Evolutionary conservation across 139 green algal genomes (phyloP).

Genomic region (Gonium pectorale): DNA sequence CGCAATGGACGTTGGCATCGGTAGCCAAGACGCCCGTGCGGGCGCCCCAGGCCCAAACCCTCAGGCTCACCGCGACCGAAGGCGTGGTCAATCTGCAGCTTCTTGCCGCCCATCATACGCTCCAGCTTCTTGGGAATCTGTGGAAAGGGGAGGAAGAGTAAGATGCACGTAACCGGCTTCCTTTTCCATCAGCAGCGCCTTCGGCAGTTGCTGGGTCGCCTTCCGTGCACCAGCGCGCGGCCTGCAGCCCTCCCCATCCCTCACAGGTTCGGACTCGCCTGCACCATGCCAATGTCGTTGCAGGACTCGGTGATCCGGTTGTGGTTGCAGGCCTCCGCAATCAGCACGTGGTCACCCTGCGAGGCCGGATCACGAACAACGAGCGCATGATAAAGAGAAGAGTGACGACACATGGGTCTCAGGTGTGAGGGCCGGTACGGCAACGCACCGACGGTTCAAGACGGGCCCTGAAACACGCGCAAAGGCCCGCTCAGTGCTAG

Average conservation of each 20-base stretch:
- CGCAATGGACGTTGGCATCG: too few relatives aligned
- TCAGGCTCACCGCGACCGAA: conserved; percentile 62
- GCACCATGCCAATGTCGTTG: conserved; percentile 79
- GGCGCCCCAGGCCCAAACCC: too few relatives aligned
- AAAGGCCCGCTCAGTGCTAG: too few relatives aligned
- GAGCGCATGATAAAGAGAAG: too few relatives aligned
- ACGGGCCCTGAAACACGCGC: too few relatives aligned
- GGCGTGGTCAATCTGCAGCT: conserved; percentile 65
- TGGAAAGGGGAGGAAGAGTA: neutral
- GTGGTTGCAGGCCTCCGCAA: conserved; percentile 81
- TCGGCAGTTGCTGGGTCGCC: neutral
- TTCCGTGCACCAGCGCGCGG: neutral
- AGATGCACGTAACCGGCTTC: neutral
- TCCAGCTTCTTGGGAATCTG: conserved; percentile 60
- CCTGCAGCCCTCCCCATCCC: neutral
- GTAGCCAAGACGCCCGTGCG: too few relatives aligned
- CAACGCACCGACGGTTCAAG: too few relatives aligned
- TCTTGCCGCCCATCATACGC: conserved; percentile 26
- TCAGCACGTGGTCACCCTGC: conserved; percentile 59
- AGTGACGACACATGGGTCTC: too few relatives aligned
- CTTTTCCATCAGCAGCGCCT: neutral
- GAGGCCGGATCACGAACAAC: neutral
- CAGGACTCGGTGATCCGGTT: conserved; percentile 78
- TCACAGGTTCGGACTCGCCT: conserved; percentile 18
- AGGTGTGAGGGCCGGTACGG: too few relatives aligned